Evolutionary conservation across 371 early-diverging fungal species (phyloP), one percentile per base, ranked within the genome.

Genomic region (Gilbertella persicaria): DNA sequence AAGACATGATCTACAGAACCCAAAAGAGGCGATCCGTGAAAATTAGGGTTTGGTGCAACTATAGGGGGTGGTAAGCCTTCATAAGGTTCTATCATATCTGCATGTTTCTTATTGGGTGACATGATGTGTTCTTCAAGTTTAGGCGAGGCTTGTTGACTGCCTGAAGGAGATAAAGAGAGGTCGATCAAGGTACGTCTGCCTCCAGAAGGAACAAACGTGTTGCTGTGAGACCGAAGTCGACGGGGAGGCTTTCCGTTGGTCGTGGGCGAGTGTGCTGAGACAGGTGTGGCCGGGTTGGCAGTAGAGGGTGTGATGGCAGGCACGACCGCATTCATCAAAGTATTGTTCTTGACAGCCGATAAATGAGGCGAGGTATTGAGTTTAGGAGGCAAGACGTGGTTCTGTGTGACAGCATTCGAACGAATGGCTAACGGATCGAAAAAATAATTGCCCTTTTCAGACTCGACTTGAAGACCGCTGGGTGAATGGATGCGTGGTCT

Each of bases 401-500:
- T n/a, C n/a, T n/a, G n/a, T n/a, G n/a, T n/a, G n/a, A n/a, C n/a
- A n/a, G n/a, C n/a, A 24, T 43, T 30, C 1, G 40, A 23, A n/a
- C 21, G 16, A 14, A 33, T 8, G 19, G 45, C 10, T 5, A 28
- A 26, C 1, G 53, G 45, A 42, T 62, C 57, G 35, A 62, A 62
- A 29, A 64, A 64, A 24, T 64, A 64, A 25, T 56, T 55, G 0
- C 60, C 56, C 33, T 55, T 60, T 39, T 64, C 65, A 13, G 42
- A 16, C 35, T 55, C 55, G 12, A 55, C 16, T 8, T 59, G 47
- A 0, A 40, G 12, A 6, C 28, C 38, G 7, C 44, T 40, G 4
- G 58, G 58, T 4, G 58, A 58, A 25, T 49, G 50, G 3, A 53
- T 16, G 23, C 30, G 42, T 3, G 13, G 19, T 41, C 54, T 45